phyloP scores from a whole-genome alignment of 352 stramenopile genomes.

The Globisporangium irregulare region DNA sequence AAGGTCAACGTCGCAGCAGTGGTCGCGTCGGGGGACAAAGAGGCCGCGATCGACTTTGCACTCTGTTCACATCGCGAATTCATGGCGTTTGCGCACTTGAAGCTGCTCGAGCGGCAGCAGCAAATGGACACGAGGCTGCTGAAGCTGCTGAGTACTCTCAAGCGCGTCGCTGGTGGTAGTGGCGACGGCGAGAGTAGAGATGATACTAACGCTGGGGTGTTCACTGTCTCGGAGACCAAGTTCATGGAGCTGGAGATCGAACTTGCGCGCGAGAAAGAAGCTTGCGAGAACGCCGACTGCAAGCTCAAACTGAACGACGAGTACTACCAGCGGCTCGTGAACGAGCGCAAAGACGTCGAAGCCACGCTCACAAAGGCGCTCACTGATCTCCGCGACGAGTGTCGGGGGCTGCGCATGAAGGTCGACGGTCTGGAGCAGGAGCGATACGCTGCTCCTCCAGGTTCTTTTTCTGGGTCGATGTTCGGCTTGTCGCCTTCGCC shows the following conservation, averaged over 20 bases:
- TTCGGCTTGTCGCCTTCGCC: conserved; percentile 11
- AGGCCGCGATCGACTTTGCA: conserved; percentile 54
- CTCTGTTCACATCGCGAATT: conserved; percentile 59
- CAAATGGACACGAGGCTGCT: conserved; percentile 23
- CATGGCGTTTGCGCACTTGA: conserved; percentile 36
- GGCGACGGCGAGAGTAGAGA: not conserved
- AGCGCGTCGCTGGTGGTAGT: conserved; percentile 19
- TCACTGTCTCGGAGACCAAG: conserved; percentile 31
- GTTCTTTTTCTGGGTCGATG: conserved; percentile 5
- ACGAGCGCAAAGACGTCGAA: conserved; percentile 59
- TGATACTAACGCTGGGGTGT: conserved; percentile 10
- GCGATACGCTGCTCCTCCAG: conserved; percentile 18
- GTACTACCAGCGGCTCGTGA: conserved; percentile 38
- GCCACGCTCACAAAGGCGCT: conserved; percentile 32
- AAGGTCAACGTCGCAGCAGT: conserved; percentile 15
- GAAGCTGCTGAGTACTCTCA: conserved; percentile 28
- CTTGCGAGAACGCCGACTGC: conserved; percentile 30
- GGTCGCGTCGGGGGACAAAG: conserved; percentile 28
- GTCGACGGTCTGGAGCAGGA: conserved; percentile 45
- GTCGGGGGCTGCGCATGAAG: conserved; percentile 28
- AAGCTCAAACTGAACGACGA: conserved; percentile 41
- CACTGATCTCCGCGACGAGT: conserved; percentile 36
- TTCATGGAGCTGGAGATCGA: conserved; percentile 48
- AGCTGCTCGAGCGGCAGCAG: conserved; percentile 32
- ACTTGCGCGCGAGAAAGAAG: conserved; percentile 26